Evolutionary conservation across 176 grass and related monocot species (phyloP), one percentile per base, ranked within the genome.

Genomic region (Phoenix roebelenii): DNA sequence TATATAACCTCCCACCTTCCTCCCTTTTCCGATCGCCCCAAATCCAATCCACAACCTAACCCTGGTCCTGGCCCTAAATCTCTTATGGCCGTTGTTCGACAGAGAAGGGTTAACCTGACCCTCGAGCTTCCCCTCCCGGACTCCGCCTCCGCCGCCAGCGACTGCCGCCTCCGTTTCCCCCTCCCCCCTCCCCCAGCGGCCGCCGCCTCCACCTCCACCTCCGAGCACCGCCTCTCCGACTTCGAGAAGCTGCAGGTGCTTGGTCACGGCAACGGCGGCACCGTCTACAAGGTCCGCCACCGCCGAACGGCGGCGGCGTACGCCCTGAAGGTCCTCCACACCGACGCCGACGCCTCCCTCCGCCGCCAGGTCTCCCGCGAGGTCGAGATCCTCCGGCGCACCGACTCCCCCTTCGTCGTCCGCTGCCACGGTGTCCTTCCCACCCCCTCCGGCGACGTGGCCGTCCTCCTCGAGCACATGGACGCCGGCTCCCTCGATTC

Each of bases 241-340:
- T 82, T 86, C 61, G 78, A 86, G 0, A 74, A 57, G 74, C 22
- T 86, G 4, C 53, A 66, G 16, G 74, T 78, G 15, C 74, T 78
- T 5, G 83, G 84, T 16, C 65, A 63, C 52, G 74, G 78, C 0
- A 82, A 78, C 69, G 79, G 84, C 18, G 71, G 84, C 56, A 82
- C 78, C 3, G 84, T 82, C 4, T 86, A 82, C 84, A 86, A 78
- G 78, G 84, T 78, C 1, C 70, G 70, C 3, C 78, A 86, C 57
- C 74, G 74, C 16, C 74, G 77, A 22, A 78, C 84, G 30, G 0
- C 56, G 50, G 61, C 70, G 55, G 59, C 71, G 18, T 82, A 86
- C 61, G 78, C 84, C 39, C 74, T 86, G 50, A 86, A 86, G 74
- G 12, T 82, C 1, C 52, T 59, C 51, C 72, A 78, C 60, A 25